Base-by-base conservation (phyloP, 352 stramenopile genomes). In the Phytophthora cactorum region DNA sequence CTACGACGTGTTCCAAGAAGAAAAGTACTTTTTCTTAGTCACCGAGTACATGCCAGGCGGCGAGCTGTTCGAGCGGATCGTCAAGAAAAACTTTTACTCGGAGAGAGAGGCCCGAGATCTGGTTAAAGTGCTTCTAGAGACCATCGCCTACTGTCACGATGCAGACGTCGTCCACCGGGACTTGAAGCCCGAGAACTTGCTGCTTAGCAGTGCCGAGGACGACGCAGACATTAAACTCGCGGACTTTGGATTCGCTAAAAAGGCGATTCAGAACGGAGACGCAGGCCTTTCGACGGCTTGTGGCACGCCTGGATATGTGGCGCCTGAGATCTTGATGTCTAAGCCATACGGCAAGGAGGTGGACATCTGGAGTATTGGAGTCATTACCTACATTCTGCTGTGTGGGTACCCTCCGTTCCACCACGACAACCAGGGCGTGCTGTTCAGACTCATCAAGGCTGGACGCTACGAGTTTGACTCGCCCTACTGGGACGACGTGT, bases 121-220 rank as follows among this genome's bases (percentile, higher is more conserved):
- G 1, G 82, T 95, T 59, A 90, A 90, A 59, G 77, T 91, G 38
- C 61, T 97, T 44, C 77, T 96, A 11, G 67, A 88, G 25, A 91
- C 88, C 14, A 93, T 97, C 54, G 77, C 86, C 36, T 96, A 93
- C 75, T 89, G 93, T 65, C 92, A 98, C 69, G 73, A 85, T 46
- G 80, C 78, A 25, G 79, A 92, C 52, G 84, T 99, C 14, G 95
- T 96, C 6, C 94, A 98, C 68, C 85, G 95, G 17, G 97, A 99
- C 67, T 84, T 99, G 17, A 99, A 99, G 67, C 96, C 97, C 0
- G 96, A 99, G 79, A 99, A 99, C 74, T 72, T 99, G 53, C 78
- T 99, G 47, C 81, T 90, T 62, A 89, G 70, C 50, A 95, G 62
- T 61, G 78, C 70, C 69, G 73, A 86, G 1, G 87, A 94, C 44